These are phyloP conservation scores for Pleurotus ostreatus DNA, from an alignment of 768 basidiomycete genomes.

Conservation along the genomic window DNA sequence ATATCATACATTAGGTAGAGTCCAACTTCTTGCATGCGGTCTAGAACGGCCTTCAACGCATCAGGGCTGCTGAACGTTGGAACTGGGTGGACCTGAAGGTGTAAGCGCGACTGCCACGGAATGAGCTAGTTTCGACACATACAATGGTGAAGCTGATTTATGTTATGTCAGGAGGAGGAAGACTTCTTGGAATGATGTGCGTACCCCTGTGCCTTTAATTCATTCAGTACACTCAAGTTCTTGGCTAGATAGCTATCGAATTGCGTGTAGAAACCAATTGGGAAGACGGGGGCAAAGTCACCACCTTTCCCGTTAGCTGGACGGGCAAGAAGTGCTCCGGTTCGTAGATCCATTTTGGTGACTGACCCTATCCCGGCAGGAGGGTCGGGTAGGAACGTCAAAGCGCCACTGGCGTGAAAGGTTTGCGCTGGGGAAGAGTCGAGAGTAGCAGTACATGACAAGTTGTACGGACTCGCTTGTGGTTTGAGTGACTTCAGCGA, in stretches of 20 bases:
- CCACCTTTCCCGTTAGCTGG: slow-evolving; percentile 48
- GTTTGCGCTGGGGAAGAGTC: slow-evolving; percentile 26
- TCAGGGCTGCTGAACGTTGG: slow-evolving; percentile 63
- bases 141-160: slow-evolving; percentile 35
- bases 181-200: slow-evolving; percentile 11
- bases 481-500: slow-evolving; percentile 42
- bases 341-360: slow-evolving; percentile 62
- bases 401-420: slow-evolving; percentile 37
- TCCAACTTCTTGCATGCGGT: slow-evolving; percentile 67
- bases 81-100: slow-evolving; percentile 61
- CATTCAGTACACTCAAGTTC: slow-evolving; percentile 50
- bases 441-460: slow-evolving; percentile 35
- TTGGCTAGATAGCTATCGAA: slow-evolving; percentile 50
- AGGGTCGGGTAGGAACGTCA: slow-evolving; percentile 49
- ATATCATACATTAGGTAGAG: slow-evolving; percentile 83
- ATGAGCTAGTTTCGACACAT: slow-evolving; percentile 12
- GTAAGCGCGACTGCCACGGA: slow-evolving; percentile 20
- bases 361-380: slow-evolving; percentile 45
- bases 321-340: slow-evolving; percentile 50
- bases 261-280: slow-evolving; percentile 71
- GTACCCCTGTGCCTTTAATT: slow-evolving; percentile 55
- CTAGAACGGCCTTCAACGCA: slow-evolving; percentile 51
- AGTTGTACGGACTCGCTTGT: slow-evolving; percentile 30
- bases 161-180: neutral
- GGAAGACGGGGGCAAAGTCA: slow-evolving; percentile 53